phyloP scores from a whole-genome alignment of 2,329 filamentous ascomycete species.

The Fusarium subtropicale region DNA sequence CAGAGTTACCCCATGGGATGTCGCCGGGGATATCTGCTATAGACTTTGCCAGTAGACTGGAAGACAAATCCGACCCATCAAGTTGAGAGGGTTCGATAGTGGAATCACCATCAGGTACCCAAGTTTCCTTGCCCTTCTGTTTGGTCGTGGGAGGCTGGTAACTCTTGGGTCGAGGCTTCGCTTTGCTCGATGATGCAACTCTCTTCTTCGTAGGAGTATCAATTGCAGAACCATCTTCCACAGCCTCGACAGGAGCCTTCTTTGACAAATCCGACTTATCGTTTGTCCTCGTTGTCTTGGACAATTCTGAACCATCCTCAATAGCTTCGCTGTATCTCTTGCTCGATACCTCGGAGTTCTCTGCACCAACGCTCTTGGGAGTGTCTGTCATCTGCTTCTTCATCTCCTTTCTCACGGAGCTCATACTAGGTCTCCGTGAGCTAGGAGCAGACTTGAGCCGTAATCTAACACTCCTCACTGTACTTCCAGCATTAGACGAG shows the following conservation, averaged over 20 bases:
- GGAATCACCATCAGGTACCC: slow-evolving; percentile 49
- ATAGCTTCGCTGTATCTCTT: slow-evolving; percentile 28
- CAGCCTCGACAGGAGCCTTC: slow-evolving; percentile 45
- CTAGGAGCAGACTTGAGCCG: slow-evolving; percentile 47
- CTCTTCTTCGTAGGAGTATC: slow-evolving; percentile 56
- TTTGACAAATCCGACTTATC: slow-evolving; percentile 11
- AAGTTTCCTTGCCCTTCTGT: slow-evolving; percentile 47
- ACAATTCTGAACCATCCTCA: slow-evolving; percentile 37
- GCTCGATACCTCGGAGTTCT: slow-evolving; percentile 28
- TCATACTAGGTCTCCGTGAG: slow-evolving; percentile 43
- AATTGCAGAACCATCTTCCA: slow-evolving; percentile 54
- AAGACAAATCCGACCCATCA: slow-evolving; percentile 50
- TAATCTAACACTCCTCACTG: slow-evolving; percentile 43
- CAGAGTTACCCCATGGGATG: slow-evolving; percentile 73
- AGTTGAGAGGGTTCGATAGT: slow-evolving; percentile 43
- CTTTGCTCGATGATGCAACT: slow-evolving; percentile 43
- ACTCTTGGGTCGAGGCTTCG: slow-evolving; percentile 46
- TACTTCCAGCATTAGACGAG: slow-evolving; percentile 44
- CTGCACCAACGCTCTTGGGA: slow-evolving; percentile 26
- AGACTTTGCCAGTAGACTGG: slow-evolving; percentile 60
- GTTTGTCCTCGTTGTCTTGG: slow-evolving; percentile 31
- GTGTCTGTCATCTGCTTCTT: slow-evolving; percentile 35
- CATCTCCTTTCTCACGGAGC: slow-evolving; percentile 48
- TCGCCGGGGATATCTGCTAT: slow-evolving; percentile 67
- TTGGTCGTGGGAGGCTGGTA: slow-evolving; percentile 37